These are phyloP conservation scores for Malassezia slooffiae DNA, from an alignment of 1,284 basidiomycete genomes.

Conservation along the genomic window DNA sequence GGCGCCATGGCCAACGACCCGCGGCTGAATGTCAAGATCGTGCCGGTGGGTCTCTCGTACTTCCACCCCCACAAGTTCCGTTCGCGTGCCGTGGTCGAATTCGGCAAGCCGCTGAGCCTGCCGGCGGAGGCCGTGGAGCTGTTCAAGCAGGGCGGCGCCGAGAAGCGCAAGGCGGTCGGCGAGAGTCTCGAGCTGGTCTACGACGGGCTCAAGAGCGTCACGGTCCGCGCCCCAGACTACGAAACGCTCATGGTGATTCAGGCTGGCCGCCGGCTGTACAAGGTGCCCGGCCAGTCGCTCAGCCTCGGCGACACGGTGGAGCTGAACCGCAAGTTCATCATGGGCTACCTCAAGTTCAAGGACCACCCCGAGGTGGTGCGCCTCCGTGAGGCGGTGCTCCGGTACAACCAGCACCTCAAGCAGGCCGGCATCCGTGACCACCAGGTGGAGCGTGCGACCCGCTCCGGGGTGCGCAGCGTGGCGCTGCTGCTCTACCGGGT, in stretches of 20 bases:
- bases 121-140: slow-evolving; percentile 71
- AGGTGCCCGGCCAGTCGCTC: slow-evolving; percentile 84
- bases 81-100: slow-evolving; percentile 69
- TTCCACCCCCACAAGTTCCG: slow-evolving; percentile 48
- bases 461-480: slow-evolving; percentile 68
- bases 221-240: slow-evolving; percentile 88
- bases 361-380: slow-evolving; percentile 81
- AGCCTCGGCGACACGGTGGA: slow-evolving; percentile 94
- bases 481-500: slow-evolving; percentile 75
- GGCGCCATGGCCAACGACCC: slow-evolving; percentile 46
- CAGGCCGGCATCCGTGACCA: slow-evolving; percentile 96
- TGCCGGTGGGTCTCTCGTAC: slow-evolving; percentile 45
- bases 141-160: slow-evolving; percentile 77
- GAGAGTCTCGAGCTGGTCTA: slow-evolving; percentile 86
- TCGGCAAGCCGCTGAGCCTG: slow-evolving; percentile 81
- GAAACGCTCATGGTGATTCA: slow-evolving; percentile 98
- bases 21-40: slow-evolving; percentile 40
- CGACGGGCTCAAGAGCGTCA: slow-evolving; percentile 92
- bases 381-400: slow-evolving; percentile 70
- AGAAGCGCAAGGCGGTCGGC: slow-evolving; percentile 81
- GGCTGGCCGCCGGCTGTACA: slow-evolving; percentile 86
- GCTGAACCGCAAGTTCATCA: slow-evolving; percentile 83
- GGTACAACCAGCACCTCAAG: slow-evolving; percentile 80
- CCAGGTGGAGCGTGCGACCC: slow-evolving; percentile 66
- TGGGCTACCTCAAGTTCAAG: slow-evolving; percentile 83